Evolutionary conservation across 2,329 filamentous ascomycete genomes (phyloP).

Genomic region (Penicillium capsulatum): DNA sequence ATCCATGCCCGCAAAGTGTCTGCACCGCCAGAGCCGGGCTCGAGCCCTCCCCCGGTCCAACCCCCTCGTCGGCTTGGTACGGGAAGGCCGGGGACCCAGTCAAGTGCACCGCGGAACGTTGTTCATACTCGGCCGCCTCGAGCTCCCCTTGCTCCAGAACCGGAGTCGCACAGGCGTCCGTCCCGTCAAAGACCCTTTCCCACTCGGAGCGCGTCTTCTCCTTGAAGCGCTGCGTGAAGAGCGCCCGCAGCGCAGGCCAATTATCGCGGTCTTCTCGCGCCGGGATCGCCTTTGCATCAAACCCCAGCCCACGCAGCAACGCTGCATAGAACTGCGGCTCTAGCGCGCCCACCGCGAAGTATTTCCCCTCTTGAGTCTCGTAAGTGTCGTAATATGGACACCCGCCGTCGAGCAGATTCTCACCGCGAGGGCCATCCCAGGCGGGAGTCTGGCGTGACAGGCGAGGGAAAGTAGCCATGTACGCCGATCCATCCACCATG

Average conservation of each 20-base stretch:
- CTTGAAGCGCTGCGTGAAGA: slow-evolving; percentile 63
- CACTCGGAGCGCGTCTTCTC: slow-evolving; percentile 69
- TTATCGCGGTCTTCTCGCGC: slow-evolving; percentile 55
- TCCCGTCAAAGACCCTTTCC: slow-evolving; percentile 82
- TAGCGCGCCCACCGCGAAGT: slow-evolving; percentile 83
- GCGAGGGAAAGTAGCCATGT: slow-evolving; percentile 73
- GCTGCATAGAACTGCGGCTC: slow-evolving; percentile 78
- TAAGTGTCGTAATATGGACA: slow-evolving; percentile 89
- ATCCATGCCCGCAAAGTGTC: slow-evolving; percentile 66
- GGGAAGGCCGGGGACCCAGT: slow-evolving; percentile 64
- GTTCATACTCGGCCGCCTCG: slow-evolving; percentile 52
- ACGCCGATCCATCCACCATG: slow-evolving; percentile 87
- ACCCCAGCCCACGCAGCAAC: slow-evolving; percentile 63
- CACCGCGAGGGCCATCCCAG: slow-evolving; percentile 63
- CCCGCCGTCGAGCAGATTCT: slow-evolving; percentile 77
- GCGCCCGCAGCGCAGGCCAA: slow-evolving; percentile 63
- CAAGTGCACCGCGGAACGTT: slow-evolving; percentile 49
- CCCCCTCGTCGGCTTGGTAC: slow-evolving; percentile 60
- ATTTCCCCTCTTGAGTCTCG: slow-evolving; percentile 64
- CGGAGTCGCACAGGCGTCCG: slow-evolving; percentile 89
- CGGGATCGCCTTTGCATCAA: slow-evolving; percentile 48
- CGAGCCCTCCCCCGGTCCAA: slow-evolving; percentile 59
- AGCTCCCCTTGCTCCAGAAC: slow-evolving; percentile 74
- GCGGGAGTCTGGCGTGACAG: slow-evolving; percentile 60
- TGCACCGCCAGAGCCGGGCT: slow-evolving; percentile 68